Base-by-base conservation (phyloP, 768 basidiomycete species). In the Naematelia encephala region DNA sequence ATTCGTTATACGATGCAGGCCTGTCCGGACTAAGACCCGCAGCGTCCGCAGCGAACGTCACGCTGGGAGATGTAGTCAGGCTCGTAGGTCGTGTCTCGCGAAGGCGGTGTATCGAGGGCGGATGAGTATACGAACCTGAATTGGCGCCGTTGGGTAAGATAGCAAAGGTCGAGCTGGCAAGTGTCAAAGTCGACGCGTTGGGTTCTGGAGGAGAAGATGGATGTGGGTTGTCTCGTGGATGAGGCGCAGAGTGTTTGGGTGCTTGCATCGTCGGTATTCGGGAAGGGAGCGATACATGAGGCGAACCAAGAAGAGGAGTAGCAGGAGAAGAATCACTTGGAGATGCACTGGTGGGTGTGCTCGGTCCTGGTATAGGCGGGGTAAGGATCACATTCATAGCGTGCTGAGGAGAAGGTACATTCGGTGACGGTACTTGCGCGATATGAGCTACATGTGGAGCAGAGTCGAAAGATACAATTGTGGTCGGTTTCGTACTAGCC, bases 211-310 rank as follows among this genome's bases (percentile, higher is more conserved):
- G 88, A 4, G 90, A 90, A 14, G 88, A 87, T 22, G 96, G 94
- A 22, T 89, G 85, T 0, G 94, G 94, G 72, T 99, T 99, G 77
- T 96, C 90, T 47, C 91, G 85, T 10, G 94, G 93, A 78, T 97
- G 91, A 54, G 90, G 91, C n/a, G 84, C 80, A 0, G 91, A 91
- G 74, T 94, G 91, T 30, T 88, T 82, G 0, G 93, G 94, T 8
- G 90, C 90, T 72, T 92, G 90, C 21, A 27, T 25, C 19, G 45
- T 3, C 1, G 49, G 23, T 2, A 53, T 58, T 10, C 39, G 77
- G 82, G 79, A 28, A 81, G 81, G 25, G 81, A 82, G 34, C 79
- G 76, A 14, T 78, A 78, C 4, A 82, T 80, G 10, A 39, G 62
- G 64, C 26, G 47, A 59, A n/a, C 29, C 16, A 13, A 51, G 48